A percentile compares a stretch with the other conserved stretches of the same genome.
Evolutionary conservation across 345 rosid genomes (phyloP).

Genomic region (Brassica incana): DNA sequence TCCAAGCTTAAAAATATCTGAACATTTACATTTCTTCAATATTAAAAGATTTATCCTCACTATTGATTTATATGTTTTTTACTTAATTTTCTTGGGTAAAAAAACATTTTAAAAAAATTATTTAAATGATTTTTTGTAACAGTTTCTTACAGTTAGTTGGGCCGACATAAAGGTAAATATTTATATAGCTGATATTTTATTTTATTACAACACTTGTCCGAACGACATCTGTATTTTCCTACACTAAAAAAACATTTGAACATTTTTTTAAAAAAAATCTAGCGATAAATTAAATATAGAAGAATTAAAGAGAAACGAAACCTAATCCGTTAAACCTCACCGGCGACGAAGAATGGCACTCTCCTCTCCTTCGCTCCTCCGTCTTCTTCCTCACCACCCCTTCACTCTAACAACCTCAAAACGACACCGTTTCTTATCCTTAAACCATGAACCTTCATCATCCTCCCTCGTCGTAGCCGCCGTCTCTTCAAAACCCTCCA

Average conservation of each 20-base stretch:
- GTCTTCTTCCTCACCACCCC: constrained; percentile 35
- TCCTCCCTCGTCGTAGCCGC: constrained; percentile 7
- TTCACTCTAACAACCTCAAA: constrained; percentile 18
- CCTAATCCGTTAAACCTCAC: constrained; percentile 45
- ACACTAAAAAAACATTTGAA: neutral
- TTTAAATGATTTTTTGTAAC: no score
- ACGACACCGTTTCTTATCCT: constrained; percentile 29
- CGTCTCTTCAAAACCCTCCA: constrained; percentile 38
- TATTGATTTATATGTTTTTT: no score
- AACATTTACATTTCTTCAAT: no score
- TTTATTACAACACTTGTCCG: neutral
- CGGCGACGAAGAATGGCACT: constrained; percentile 46
- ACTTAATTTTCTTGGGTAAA: no score
- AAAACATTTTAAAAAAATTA: no score
- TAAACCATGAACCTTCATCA: constrained; percentile 1
- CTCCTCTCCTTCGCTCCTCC: constrained; percentile 47
- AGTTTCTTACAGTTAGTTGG: neutral
- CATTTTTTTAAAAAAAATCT: neutral
- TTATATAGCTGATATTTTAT: neutral
- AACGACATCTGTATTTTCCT: neutral
- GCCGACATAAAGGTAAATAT: neutral
- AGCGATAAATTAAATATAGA: neutral
- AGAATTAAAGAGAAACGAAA: constrained; percentile 11
- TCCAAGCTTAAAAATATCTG: no score
- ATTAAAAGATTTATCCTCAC: no score